Base-by-base conservation (phyloP, 2,329 filamentous ascomycete species). In the Diaporthe australafricana region DNA sequence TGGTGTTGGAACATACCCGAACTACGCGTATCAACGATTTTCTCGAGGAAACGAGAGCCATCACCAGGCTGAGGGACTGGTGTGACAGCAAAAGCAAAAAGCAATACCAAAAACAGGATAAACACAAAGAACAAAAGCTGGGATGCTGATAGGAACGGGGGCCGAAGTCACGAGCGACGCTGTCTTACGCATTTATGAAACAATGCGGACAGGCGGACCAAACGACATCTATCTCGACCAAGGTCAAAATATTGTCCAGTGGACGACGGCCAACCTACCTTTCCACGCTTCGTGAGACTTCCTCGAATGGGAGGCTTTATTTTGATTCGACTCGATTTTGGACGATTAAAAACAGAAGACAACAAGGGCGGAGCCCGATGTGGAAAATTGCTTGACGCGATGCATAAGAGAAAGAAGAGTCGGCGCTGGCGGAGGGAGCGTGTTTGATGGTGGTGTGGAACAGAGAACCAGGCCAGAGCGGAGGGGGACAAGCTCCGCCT, bases 161-260 rank as follows among this genome's bases (percentile, higher is more conserved):
- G 16, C 12, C 42, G 20, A 12, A 48, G 32, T 60, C 27, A 63
- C 42, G 60, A 63, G 42, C 60, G 60, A 63, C n/a, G 60, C 60
- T 63, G 47, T 55, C 42, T 35, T 48, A 48, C 45, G 32, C 17
- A 22, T 5, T 35, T 14, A 63, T 25, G 42, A 35, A 17, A 25
- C 27, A n/a, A 35, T 11, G 42, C 8, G 20, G 20, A 22, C 3
- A n/a, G 20, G 42, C 17, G 11, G 27, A 20, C 60, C 12, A 16
- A n/a, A 25, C 11, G 20, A 4, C n/a, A 35, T 35, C 6, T 35
- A 14, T 25, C n/a, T 22, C 20, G 6, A 14, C 20, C 8, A 20
- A 2, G 6, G 11, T 16, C 9, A 9, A 35, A 35, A 25, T 12
- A 30, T 14, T 14, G 25, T 45, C 25, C 27, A 5, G 17, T 30